Evolutionary conservation across 139 green algal species (phyloP).

Genomic region (Dunaliella primolecta): DNA sequence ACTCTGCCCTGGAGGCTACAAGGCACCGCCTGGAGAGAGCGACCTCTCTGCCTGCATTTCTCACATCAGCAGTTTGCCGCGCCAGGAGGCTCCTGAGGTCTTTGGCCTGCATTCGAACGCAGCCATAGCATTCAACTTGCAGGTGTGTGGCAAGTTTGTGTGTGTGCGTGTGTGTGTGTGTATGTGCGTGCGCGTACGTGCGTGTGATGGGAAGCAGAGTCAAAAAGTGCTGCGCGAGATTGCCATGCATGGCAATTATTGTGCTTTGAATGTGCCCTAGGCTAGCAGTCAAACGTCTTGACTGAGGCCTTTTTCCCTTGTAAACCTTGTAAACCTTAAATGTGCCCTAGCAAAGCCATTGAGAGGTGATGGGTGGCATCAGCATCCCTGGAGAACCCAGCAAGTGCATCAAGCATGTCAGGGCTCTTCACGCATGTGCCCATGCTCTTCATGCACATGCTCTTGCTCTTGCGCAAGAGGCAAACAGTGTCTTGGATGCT

Average conservation of each 20-base stretch:
- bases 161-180: constrained; percentile 21
- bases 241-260: too few relatives aligned
- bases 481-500: constrained; percentile 39
- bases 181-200: not conserved
- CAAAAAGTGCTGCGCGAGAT: too few relatives aligned
- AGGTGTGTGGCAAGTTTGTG: constrained; percentile 42
- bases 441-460: too few relatives aligned
- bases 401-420: too few relatives aligned
- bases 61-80: constrained; percentile 51
- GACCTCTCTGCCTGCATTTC: constrained; percentile 41
- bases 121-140: constrained; percentile 62
- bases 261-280: too few relatives aligned
- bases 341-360: too few relatives aligned
- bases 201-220: not conserved
- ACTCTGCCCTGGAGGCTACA: not conserved
- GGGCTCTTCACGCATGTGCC: too few relatives aligned
- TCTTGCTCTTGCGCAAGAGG: constrained; percentile 24
- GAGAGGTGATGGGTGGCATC: too few relatives aligned
- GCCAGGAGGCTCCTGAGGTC: constrained; percentile 60
- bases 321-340: too few relatives aligned
- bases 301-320: too few relatives aligned
- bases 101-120: constrained; percentile 85
- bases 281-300: too few relatives aligned
- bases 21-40: constrained; percentile 25
- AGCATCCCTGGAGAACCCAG: too few relatives aligned